Evolutionary conservation across 108 stramenopile genomes (phyloP).

Genomic region (Aurantiochytrium sp.): DNA sequence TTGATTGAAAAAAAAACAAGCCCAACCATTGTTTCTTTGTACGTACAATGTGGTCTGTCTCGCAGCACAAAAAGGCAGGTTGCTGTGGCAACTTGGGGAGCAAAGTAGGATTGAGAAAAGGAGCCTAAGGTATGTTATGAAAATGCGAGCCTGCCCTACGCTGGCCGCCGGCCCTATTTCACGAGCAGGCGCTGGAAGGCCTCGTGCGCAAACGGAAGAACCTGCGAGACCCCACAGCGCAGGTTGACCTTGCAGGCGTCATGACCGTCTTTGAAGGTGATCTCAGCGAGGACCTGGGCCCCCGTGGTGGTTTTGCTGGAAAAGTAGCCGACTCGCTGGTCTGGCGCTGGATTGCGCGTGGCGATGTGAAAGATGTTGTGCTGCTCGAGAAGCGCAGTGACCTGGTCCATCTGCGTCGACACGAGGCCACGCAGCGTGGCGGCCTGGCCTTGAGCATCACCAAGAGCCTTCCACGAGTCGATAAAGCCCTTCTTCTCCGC

Average conservation of each 20-base stretch:
- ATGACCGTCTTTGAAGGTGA: slow-evolving; percentile 86
- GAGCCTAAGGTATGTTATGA: not conserved
- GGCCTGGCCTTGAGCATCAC: slow-evolving; percentile 10
- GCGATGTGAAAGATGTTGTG: slow-evolving; percentile 81
- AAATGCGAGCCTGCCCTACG: no score
- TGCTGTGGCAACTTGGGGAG: no score
- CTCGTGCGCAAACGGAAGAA: slow-evolving; percentile 1
- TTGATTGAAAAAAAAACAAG: no score
- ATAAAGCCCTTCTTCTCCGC: slow-evolving; percentile 46
- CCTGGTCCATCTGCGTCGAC: slow-evolving; percentile 56
- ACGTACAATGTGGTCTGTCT: no score
- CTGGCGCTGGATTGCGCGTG: slow-evolving; percentile 74
- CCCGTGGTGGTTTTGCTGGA: slow-evolving; percentile 69
- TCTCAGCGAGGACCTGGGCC: slow-evolving; percentile 68
- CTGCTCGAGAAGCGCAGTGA: slow-evolving; percentile 68
- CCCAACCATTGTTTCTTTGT: no score
- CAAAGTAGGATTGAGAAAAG: no score
- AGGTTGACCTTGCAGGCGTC: slow-evolving; percentile 84
- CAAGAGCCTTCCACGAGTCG: slow-evolving; percentile 32
- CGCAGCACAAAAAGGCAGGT: not conserved
- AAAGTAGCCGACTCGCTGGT: slow-evolving; percentile 86
- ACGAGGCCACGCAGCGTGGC: slow-evolving; percentile 31
- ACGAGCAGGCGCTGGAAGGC: not conserved
- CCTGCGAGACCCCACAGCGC: not conserved
- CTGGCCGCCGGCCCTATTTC: not conserved